Percentiles rank a stretch among this genome's conserved stretches.
Conservation (phyloP, 306 rosid species). For the Glycine latifolia region DNA sequence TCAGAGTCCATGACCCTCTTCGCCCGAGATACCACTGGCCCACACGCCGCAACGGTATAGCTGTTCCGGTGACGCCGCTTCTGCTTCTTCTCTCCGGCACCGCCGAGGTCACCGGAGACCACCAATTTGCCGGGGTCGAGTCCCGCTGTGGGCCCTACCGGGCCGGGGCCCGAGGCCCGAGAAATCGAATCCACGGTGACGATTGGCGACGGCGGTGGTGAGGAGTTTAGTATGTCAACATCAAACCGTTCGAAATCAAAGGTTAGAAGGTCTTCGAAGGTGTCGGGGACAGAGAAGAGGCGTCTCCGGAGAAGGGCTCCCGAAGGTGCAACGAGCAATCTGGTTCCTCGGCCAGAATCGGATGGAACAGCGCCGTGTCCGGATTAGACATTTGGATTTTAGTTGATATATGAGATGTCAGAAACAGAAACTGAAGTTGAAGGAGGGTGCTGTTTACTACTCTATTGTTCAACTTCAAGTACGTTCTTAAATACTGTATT, state of each 20-base stretch:
- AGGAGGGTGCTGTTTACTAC: too few relatives aligned
- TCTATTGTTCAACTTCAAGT: too few relatives aligned
- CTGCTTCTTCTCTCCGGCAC: slow-evolving; percentile 45
- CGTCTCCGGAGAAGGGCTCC: slow-evolving; percentile 58
- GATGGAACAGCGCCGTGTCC: slow-evolving; percentile 27
- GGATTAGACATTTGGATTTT: not conserved
- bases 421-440: not conserved
- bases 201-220: not conserved
- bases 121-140: not conserved
- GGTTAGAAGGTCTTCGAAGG: slow-evolving; percentile 58
- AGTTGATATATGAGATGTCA: too few relatives aligned
- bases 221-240: slow-evolving; percentile 33
- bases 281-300: slow-evolving; percentile 56
- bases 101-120: not conserved
- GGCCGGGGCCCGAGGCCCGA: not conserved
- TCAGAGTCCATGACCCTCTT: slow-evolving; percentile 63
- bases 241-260: slow-evolving; percentile 54
- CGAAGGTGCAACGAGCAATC: slow-evolving; percentile 53
- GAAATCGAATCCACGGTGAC: too few relatives aligned
- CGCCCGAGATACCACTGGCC: not conserved
- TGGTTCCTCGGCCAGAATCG: slow-evolving; percentile 54
- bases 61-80: slow-evolving; percentile 48
- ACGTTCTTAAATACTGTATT: too few relatives aligned
- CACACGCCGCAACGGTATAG: slow-evolving; percentile 51
- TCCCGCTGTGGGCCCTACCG: not conserved